Evolutionary conservation across 805 yeast species (phyloP), one percentile per base, ranked within the genome.

Genomic region (Yamadazyma philogaea): DNA sequence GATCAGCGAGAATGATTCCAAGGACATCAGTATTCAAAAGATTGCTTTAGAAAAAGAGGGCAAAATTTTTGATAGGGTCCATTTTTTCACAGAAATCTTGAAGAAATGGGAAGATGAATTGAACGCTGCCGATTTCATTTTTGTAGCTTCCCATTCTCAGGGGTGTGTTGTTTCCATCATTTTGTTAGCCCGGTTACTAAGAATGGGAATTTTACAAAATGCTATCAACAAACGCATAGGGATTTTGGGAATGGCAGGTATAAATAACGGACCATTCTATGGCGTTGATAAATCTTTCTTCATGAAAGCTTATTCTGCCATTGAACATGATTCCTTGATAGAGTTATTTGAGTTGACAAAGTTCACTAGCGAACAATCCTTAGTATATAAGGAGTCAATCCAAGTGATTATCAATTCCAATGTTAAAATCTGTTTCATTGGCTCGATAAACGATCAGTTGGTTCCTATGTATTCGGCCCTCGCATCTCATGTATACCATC

Each of bases 1-100:
- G 59, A 55, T 67, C 34, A 49, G 49, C 34, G 65, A 60, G 27
- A 36, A 46, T 51, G 59, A 71, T 49, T 48, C 65, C 42, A 48
- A 64, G 51, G 56, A 56, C 27, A 54, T 63, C 8, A 68, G 69
- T 63, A 78, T 91, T n/a, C 95, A 88, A 56, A 88, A 89, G 55
- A 87, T 91, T 44, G 97, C 98, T 0, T 70, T 91, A 30, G 98
- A 91, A 54, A 90, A 85, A 48, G 98, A 93, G 55, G 99, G 98
- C 1, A 86, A 83, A 56, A 83, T 93, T 6, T 78, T 86, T 50
- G 89, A 87, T 54, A 73, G 99, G 24, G 96, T 91, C 6, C 83
- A 82, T 30, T 86, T 79, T 53, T 87, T 91, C 52, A 84, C 81
- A 47, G 78, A 80, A 24, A 77, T 87, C 34, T 69, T 91, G 60